Conservation (phyloP, 1,284 basidiomycete genomes). For the Trichosporon sp. region DNA sequence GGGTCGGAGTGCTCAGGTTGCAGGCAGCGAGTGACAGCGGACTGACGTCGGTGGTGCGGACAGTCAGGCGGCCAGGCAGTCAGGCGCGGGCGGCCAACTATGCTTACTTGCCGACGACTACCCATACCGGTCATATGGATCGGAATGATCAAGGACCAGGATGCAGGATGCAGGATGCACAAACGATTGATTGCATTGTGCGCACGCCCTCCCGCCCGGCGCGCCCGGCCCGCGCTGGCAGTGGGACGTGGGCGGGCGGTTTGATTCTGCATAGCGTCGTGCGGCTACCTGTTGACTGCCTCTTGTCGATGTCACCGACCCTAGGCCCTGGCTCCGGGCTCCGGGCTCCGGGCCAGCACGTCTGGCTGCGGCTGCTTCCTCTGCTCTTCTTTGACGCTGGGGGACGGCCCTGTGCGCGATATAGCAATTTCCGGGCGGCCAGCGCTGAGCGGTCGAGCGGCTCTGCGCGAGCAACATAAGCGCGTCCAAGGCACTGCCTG, state of each 20-base stretch:
- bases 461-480: background rate
- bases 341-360: background rate
- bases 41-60: background rate
- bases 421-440: background rate
- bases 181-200: background rate
- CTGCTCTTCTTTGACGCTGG: background rate
- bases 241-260: too few species aligned
- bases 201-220: background rate
- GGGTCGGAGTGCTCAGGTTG: too few species aligned
- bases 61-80: background rate
- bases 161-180: background rate
- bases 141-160: background rate
- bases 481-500: background rate
- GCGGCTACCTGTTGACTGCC: background rate
- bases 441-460: background rate
- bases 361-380: background rate
- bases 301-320: background rate
- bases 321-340: background rate
- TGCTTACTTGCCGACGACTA: background rate
- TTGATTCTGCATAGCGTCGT: background rate
- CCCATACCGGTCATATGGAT: background rate
- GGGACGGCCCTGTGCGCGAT: background rate
- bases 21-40: background rate
- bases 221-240: background rate
- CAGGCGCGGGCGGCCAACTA: background rate